Percentiles rank a stretch among this genome's conserved stretches.
These are phyloP conservation scores for Phaeophleospora eucalypticola DNA, from an alignment of 2,329 filamentous ascomycete genomes.

Conservation along the genomic window DNA sequence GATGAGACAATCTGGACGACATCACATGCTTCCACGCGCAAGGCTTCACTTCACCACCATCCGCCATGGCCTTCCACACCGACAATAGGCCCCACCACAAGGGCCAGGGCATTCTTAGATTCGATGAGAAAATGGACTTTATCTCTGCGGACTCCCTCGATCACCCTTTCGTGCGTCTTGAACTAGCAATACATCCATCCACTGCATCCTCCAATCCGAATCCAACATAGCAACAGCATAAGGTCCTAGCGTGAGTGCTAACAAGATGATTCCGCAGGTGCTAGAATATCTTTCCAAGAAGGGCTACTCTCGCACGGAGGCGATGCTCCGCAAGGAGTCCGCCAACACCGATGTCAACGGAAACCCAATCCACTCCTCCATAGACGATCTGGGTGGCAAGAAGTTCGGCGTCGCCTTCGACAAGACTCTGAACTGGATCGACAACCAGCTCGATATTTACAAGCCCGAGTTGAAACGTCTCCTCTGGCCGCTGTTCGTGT, in stretches of 20 bases:
- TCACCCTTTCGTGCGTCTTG: too few relatives aligned
- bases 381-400: conserved; percentile 66
- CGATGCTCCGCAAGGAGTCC: conserved; percentile 86
- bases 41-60: neutral
- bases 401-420: conserved; percentile 72
- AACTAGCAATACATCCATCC: too few relatives aligned
- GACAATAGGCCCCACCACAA: too few relatives aligned
- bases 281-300: conserved; percentile 96
- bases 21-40: neutral
- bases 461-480: conserved; percentile 87
- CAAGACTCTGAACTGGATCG: conserved; percentile 62
- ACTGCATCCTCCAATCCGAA: too few relatives aligned
- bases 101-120: too few relatives aligned
- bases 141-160: too few relatives aligned
- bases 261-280: conserved; percentile 49
- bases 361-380: conserved; percentile 61
- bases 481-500: conserved; percentile 90
- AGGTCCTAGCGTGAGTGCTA: too few relatives aligned
- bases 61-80: neutral
- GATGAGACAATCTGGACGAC: neutral
- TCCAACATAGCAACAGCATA: too few relatives aligned
- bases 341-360: conserved; percentile 77
- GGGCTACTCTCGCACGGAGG: conserved; percentile 87
- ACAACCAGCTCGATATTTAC: conserved; percentile 89
- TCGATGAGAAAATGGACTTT: too few relatives aligned